phyloP scores from a whole-genome alignment of 164 flowering plant species.

The Pachysandra terminalis region DNA sequence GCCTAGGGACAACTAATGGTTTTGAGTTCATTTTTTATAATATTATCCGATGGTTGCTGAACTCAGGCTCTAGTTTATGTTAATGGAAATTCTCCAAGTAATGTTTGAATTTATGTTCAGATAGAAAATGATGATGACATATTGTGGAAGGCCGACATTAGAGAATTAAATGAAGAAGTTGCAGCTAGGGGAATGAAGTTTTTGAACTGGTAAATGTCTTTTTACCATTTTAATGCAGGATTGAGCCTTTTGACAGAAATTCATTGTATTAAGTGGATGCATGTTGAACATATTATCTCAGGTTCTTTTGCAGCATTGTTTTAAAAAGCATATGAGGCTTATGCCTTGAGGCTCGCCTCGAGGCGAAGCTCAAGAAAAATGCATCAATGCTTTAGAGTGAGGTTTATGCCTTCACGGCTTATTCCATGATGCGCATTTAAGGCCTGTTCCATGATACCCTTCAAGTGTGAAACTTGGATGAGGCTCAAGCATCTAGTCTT shows the following conservation, averaged over 20 bases:
- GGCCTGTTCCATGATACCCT: too few relatives aligned
- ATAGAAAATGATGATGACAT: slow-evolving; percentile 76
- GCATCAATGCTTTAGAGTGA: too few relatives aligned
- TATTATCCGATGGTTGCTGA: neutral
- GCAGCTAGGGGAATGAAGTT: slow-evolving; percentile 83
- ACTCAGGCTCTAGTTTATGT: neutral
- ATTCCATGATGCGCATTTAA: too few relatives aligned
- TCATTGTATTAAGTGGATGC: too few relatives aligned
- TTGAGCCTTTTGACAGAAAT: neutral
- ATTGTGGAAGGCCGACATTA: slow-evolving; percentile 67
- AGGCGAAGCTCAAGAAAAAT: too few relatives aligned
- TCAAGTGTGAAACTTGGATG: too few relatives aligned
- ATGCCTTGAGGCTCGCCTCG: too few relatives aligned
- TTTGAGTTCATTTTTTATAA: neutral
- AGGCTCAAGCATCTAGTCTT: too few relatives aligned
- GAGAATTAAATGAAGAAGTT: slow-evolving; percentile 77
- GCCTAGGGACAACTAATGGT: neutral
- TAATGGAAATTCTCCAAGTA: neutral
- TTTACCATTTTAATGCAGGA: neutral
- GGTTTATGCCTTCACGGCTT: too few relatives aligned
- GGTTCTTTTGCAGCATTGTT: too few relatives aligned
- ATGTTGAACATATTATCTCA: too few relatives aligned
- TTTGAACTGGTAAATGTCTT: slow-evolving; percentile 55
- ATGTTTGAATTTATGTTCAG: slow-evolving; percentile 34
- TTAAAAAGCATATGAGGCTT: too few relatives aligned